Evolutionary conservation across 495 filamentous ascomycete species (phyloP), one percentile per base, ranked within the genome.

Genomic region (Daldinia caldariorum): DNA sequence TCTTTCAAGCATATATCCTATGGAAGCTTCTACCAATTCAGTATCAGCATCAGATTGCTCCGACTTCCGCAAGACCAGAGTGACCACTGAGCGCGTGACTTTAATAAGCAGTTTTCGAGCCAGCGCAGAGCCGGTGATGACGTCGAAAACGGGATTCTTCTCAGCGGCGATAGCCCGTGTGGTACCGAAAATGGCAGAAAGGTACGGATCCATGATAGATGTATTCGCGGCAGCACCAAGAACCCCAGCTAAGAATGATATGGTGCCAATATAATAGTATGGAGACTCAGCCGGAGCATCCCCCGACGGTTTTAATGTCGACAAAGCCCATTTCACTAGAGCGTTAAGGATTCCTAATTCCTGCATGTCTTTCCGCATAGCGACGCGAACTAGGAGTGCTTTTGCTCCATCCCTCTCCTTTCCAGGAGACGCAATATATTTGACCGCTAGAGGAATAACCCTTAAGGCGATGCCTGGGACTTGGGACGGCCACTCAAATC

Each of bases 341-440:
- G 82, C 80, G 13, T 86, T 79, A 35, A 96, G 81, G 1, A 97
- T 81, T 2, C 91, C 89, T 13, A 94, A 74, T 39, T 86, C 80
- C 76, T 92, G 89, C 94, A 98, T 97, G 77, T 99, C 95, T 41
- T 86, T 87, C 16, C 96, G 86, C 66, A 94, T 83, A n/a, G 89
- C 85, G 18, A 98, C 82, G 18, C 94, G 86, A 10, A 94, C 90
- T 34, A 99, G 80, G n/a, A 97, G 82, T 9, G 86, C 83, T 37
- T 89, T 92, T 9, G 94, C 94, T 16, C 93, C 92, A 77, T 95
- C 92, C 54, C 92, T 88, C 76, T 97, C 93, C 76, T 97, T 97
- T 2, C 93, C 91, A 0, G 95, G 82, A 2, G 84, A 86, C 32
- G 86, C 82, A 34, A 99, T 86, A 73, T 91, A 91, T 58, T 86